Conservation (phyloP, 139 green algal species). For the Chlamydomonas incerta region DNA sequence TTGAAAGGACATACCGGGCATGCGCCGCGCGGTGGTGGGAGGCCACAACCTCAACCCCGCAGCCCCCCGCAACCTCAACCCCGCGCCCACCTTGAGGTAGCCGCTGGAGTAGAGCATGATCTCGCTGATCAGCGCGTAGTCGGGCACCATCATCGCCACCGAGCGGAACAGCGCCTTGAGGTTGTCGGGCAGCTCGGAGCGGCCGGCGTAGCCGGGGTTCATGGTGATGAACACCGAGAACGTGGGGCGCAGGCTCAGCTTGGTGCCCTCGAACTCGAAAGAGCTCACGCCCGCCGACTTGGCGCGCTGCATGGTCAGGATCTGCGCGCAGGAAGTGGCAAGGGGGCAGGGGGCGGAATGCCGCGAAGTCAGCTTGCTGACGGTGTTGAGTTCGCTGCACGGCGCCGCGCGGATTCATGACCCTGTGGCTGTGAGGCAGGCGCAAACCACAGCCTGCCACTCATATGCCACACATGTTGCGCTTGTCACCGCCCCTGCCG, state of each 20-base stretch:
- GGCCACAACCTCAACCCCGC: no score
- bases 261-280: constrained; percentile 89
- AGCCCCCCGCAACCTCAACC: no score
- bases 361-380: no score
- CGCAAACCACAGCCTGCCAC: no score
- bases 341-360: background rate
- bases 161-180: constrained; percentile 63
- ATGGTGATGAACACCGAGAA: constrained; percentile 92
- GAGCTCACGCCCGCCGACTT: constrained; percentile 73
- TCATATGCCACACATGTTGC: no score
- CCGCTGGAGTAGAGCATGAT: constrained; percentile 85
- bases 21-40: no score
- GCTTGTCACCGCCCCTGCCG: no score
- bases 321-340: constrained; percentile 60
- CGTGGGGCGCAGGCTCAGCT: constrained; percentile 73
- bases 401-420: no score
- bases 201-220: constrained; percentile 79
- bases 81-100: constrained; percentile 54
- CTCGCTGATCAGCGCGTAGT: constrained; percentile 83
- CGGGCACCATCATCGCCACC: background rate
- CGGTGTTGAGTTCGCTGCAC: no score
- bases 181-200: constrained; percentile 88
- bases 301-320: constrained; percentile 88
- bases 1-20: no score
- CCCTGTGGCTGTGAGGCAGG: no score